Base-by-base conservation (phyloP, 2,329 filamentous ascomycete species). In the Zymoseptoria brevis region DNA sequence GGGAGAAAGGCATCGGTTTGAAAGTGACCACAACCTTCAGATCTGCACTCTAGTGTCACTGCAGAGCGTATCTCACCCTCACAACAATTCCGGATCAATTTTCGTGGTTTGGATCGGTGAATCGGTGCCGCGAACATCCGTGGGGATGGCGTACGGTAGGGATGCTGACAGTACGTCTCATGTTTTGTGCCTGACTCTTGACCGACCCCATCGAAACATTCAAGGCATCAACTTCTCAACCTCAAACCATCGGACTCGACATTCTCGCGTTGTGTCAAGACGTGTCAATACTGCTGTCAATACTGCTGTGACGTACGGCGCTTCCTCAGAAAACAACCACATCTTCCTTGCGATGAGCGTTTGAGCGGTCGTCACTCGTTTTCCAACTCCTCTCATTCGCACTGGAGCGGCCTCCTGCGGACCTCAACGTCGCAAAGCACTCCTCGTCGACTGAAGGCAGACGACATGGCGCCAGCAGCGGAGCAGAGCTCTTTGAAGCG, bases 401-500 rank as follows among this genome's bases (percentile, higher is more conserved):
- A 45, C 35, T 11, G 16, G 11, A 45, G 35, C 35, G 35, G 35
- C 35, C 35, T 45, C 26, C 13, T 45, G n/a, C 35, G 16, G 13
- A 5, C 16, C 35, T 45, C 35, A n/a, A 45, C 35, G 16, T 29
- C 26, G 13, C 13, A 45, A 45, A 45, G 35, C 35, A 16, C 6
- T 45, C 35, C 13, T 45, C 35, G 22, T 24, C 22, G 22, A 24
- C 22, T 5, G 22, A 24, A 24, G 22, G 22, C 22, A 24, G 22
- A 24, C 30, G 50, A 7, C 54, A 72, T 72, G 70, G 61, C 70
- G 24, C 65, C 67, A 11, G 59, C 64, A 35, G 52, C 63, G 4
- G 88, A 94, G 76, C 89, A 89, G 79, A 91, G 87, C 79, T 87
- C 89, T 77, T 84, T 94, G 78, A 96, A 96, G 80, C 86, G 90